A percentile compares a stretch with the other conserved stretches of the same genome.
phyloP scores from a whole-genome alignment of 345 rosid species.

The Boechera retrofracta region DNA sequence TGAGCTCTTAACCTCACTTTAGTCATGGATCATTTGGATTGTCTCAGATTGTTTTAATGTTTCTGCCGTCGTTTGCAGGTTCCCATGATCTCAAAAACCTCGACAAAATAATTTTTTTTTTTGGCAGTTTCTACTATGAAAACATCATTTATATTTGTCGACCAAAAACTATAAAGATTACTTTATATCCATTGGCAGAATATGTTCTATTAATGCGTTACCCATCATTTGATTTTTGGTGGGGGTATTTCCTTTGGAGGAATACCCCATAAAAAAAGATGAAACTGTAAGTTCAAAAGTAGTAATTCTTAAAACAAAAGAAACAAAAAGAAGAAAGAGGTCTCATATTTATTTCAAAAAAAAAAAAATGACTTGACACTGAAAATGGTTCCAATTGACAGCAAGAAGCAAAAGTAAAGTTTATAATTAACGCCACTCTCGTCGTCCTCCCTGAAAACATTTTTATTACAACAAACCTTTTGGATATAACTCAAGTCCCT shows the following conservation, averaged over 20 bases:
- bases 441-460: neutral
- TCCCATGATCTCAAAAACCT: neutral
- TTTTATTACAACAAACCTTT: slow-evolving; percentile 5
- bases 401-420: neutral
- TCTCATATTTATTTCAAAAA: neutral
- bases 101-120: neutral
- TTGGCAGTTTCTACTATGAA: too few species aligned
- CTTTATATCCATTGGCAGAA: neutral
- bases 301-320: too few species aligned
- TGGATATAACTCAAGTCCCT: neutral
- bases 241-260: neutral
- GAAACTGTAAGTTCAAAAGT: neutral
- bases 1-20: slow-evolving; percentile 1
- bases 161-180: neutral
- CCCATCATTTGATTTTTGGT: too few species aligned
- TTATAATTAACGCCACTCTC: neutral
- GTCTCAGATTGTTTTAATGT: slow-evolving; percentile 20
- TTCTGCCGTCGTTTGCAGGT: slow-evolving; percentile 3
- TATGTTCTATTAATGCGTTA: neutral
- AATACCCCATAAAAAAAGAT: too few species aligned
- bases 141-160: neutral
- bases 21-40: neutral
- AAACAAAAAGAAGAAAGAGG: neutral
- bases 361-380: neutral
- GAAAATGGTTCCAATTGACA: neutral